A percentile compares a stretch with the other conserved stretches of the same genome.
Evolutionary conservation across 139 green algal species (phyloP).

Genomic region (Auxenochlorella pyrenoidosa): DNA sequence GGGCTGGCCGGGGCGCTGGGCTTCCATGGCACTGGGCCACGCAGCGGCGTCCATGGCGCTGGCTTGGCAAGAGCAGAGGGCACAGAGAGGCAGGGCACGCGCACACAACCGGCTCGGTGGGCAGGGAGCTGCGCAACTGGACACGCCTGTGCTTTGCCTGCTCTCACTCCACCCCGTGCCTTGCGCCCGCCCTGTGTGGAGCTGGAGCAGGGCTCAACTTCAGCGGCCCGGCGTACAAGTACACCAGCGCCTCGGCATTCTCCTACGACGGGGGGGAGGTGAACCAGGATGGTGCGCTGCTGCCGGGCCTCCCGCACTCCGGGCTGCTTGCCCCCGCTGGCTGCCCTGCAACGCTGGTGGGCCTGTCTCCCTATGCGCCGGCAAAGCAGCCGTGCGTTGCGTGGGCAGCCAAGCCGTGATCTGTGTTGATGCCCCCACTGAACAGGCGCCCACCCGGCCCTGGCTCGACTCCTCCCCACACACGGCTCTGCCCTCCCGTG

Average conservation of each 20-base stretch:
- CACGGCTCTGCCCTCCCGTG: not conserved
- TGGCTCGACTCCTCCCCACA: not conserved
- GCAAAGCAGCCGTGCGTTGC: no score
- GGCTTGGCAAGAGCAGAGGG: not conserved
- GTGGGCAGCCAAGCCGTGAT: no score
- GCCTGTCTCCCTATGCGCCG: no score
- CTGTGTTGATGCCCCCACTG: no score
- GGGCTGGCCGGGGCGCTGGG: not conserved
- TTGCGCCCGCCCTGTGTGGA: not conserved
- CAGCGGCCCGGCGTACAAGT: constrained; percentile 50
- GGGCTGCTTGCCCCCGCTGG: not conserved
- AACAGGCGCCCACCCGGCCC: no score
- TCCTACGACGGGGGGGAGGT: constrained; percentile 14
- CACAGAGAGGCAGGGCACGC: no score
- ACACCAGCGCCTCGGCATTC: constrained; percentile 21
- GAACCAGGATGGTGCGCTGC: not conserved
- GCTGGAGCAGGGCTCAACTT: constrained; percentile 42
- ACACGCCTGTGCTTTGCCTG: not conserved
- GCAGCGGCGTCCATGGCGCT: no score
- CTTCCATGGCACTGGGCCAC: not conserved
- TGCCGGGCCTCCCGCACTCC: not conserved
- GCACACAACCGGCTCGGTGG: not conserved
- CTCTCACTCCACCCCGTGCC: constrained; percentile 22
- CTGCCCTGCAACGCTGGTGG: no score
- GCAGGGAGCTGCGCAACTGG: constrained; percentile 2